Evolutionary conservation across 1,284 basidiomycete genomes (phyloP), one percentile per base, ranked within the genome.

Genomic region (Xanthoconium separans): DNA sequence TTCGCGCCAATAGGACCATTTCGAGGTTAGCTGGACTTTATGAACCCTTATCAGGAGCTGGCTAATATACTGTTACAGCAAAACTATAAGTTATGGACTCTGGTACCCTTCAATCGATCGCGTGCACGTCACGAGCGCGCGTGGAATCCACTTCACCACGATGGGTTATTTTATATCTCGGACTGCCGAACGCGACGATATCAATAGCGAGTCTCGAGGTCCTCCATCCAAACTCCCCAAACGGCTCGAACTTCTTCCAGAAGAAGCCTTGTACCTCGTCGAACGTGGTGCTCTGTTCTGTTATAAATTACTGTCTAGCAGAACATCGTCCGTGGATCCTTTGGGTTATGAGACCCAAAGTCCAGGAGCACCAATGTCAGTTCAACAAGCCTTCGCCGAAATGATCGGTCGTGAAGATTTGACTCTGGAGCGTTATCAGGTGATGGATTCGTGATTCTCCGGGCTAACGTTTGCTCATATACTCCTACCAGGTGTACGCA

Each of bases 191-290:
- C 22, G 22, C 22, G 22, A 22, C 22, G 4, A 22, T 22, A 22
- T 22, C 22, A 22, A 51, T 4, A 62, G 74, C 4, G 57, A 69
- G 1, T 39, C 63, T 2, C 63, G 56, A 6, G 61, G 66, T 15
- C n/a, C 5, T 30, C 33, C 43, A 24, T 60, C 69, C 39, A 84
- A 78, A 62, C 56, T 70, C 18, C 77, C 79, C 30, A 89, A 84
- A 68, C 75, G 80, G 44, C 74, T 89, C n/a, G 93, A 97, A 64
- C 77, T 99, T 0, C 77, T 98, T 3, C 96, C 96, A 0, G 96
- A 99, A 73, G 96, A 98, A 73, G 84, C 93, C 0, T 78, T 98
- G 9, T 98, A 97, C 74, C 80, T 98, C 30, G 79, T 95, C 44
- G 96, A 98, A 70, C 77, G 95, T 37, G 95, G 95, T 0, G 81